phyloP scores from a whole-genome alignment of 2,329 filamentous ascomycete species.

The Boeremia lycopersici region DNA sequence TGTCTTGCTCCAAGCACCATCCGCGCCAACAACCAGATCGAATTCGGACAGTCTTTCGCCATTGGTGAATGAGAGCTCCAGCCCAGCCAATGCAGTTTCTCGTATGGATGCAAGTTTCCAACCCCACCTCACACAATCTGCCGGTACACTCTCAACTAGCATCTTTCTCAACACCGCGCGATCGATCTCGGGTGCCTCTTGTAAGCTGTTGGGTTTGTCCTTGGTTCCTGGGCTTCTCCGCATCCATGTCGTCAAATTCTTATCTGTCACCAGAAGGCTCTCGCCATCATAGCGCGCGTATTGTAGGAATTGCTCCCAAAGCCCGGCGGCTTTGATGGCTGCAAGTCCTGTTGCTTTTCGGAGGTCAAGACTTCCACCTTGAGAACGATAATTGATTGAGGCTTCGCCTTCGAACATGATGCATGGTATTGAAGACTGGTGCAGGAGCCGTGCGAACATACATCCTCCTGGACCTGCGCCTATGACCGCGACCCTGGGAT shows the following conservation, averaged over 20 bases:
- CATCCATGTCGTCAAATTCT: constrained; percentile 37
- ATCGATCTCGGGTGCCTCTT: constrained; percentile 37
- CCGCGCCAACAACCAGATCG: constrained; percentile 53
- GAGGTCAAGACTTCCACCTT: constrained; percentile 59
- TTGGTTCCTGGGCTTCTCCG: constrained; percentile 17
- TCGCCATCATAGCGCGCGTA: constrained; percentile 52
- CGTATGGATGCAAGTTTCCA: constrained; percentile 28
- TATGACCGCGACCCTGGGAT: constrained; percentile 46
- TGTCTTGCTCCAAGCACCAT: constrained; percentile 52
- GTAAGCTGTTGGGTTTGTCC: constrained; percentile 13
- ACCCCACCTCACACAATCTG: constrained; percentile 31
- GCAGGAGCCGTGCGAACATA: constrained; percentile 60
- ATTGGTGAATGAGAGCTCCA: constrained; percentile 36
- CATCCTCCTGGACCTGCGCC: constrained; percentile 54
- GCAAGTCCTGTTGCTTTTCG: constrained; percentile 58
- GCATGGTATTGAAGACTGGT: constrained; percentile 51
- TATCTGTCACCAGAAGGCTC: constrained; percentile 50
- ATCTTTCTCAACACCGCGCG: constrained; percentile 29
- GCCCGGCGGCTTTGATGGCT: constrained; percentile 56
- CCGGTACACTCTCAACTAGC: constrained; percentile 31
- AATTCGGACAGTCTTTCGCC: constrained; percentile 38
- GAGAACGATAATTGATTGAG: constrained; percentile 34
- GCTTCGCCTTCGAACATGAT: constrained; percentile 56
- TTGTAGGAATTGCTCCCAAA: constrained; percentile 57
- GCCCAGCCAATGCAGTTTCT: constrained; percentile 11